phyloP scores from a whole-genome alignment of 495 filamentous ascomycete genomes.

The Lasiosphaeria miniovina region DNA sequence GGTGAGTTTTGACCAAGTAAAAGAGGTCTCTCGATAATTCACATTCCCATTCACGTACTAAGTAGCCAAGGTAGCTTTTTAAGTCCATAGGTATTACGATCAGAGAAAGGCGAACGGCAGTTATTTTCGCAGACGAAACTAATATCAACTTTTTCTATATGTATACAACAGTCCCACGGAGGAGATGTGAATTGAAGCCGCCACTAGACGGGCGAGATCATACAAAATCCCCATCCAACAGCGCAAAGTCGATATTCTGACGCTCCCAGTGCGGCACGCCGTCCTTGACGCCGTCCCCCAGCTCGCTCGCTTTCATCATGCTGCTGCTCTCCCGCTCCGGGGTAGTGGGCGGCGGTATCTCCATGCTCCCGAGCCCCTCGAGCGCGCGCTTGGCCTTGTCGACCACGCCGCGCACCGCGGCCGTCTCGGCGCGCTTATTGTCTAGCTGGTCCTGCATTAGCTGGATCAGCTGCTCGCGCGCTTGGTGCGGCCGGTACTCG shows the following conservation, averaged over 20 bases:
- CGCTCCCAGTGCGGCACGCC: slow-evolving; percentile 12
- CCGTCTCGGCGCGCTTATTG: slow-evolving; percentile 69
- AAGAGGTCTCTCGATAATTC: too few species aligned
- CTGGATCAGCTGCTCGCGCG: slow-evolving; percentile 80
- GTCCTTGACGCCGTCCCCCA: slow-evolving; percentile 9
- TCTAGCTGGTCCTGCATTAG: slow-evolving; percentile 90
- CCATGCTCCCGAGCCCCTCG: slow-evolving; percentile 55
- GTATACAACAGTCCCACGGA: too few species aligned
- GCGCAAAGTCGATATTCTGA: slow-evolving; percentile 17
- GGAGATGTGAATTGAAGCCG: not conserved
- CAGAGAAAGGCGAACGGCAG: not conserved
- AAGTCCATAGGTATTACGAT: not conserved
- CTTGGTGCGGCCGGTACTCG: slow-evolving; percentile 93
- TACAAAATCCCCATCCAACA: slow-evolving; percentile 19
- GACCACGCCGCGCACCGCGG: slow-evolving; percentile 68
- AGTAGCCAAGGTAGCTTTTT: too few species aligned
- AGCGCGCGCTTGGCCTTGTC: slow-evolving; percentile 69
- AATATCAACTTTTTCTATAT: not conserved
- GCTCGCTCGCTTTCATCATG: slow-evolving; percentile 7
- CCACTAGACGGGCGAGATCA: not conserved
- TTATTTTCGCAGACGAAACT: not conserved
- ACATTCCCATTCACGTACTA: too few species aligned
- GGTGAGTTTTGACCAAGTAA: too few species aligned
- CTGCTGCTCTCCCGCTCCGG: not conserved
- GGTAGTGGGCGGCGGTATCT: slow-evolving; percentile 21